Conservation (phyloP, 495 filamentous ascomycete species). For the Sabuloglossum arenarium region DNA sequence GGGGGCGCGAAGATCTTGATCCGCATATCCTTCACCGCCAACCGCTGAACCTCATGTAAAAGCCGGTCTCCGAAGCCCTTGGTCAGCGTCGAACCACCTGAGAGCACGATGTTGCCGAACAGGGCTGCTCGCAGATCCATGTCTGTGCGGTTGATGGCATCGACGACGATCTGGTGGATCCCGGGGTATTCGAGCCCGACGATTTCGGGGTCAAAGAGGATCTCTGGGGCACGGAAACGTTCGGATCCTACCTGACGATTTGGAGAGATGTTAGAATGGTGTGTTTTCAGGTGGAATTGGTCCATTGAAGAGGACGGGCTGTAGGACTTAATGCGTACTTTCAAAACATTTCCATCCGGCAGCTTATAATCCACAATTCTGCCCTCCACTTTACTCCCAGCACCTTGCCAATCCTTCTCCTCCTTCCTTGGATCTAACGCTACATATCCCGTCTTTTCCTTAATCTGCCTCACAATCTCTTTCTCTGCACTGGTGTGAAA, state of each 20-base stretch:
- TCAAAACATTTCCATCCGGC: constrained; percentile 82
- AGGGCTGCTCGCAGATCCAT: constrained; percentile 86
- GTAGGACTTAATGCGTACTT: constrained; percentile 30
- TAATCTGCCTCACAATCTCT: constrained; percentile 90
- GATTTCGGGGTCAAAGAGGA: constrained; percentile 92
- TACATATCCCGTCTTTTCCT: constrained; percentile 86
- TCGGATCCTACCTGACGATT: constrained; percentile 53
- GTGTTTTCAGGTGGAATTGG: background rate
- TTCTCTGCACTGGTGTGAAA: constrained; percentile 98
- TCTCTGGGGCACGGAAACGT: constrained; percentile 88
- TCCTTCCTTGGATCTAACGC: constrained; percentile 79
- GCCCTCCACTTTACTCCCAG: constrained; percentile 33
- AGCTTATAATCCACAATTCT: constrained; percentile 72
- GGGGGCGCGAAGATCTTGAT: constrained; percentile 97
- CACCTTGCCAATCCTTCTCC: constrained; percentile 82
- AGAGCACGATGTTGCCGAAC: constrained; percentile 92
- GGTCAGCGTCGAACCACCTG: constrained; percentile 78
- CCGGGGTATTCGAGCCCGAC: constrained; percentile 95
- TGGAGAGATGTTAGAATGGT: background rate
- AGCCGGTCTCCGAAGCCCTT: constrained; percentile 91
- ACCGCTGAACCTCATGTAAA: constrained; percentile 71
- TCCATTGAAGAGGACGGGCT: background rate
- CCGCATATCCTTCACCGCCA: constrained; percentile 96
- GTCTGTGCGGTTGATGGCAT: constrained; percentile 91
- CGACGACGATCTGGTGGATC: constrained; percentile 92